Evolutionary conservation across 257 asterid species (phyloP).

Genomic region (Solanum neorickii): DNA sequence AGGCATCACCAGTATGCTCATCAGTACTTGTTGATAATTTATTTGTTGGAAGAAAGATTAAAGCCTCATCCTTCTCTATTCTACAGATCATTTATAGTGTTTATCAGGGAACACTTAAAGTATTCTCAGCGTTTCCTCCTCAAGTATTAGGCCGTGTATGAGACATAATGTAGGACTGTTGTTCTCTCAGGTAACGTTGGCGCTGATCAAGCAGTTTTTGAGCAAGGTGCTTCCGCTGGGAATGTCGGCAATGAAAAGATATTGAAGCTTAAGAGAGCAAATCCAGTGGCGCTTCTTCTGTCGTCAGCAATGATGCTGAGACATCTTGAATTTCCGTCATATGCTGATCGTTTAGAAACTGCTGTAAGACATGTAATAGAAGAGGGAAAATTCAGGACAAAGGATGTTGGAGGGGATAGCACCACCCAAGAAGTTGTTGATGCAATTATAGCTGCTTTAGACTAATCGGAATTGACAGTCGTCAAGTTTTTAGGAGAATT

Average conservation of each 20-base stretch:
- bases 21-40: neutral
- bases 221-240: conserved; percentile 99
- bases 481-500: neutral
- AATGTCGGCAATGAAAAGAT: conserved; percentile 74
- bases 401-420: conserved; percentile 86
- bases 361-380: conserved; percentile 74
- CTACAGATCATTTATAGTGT: neutral
- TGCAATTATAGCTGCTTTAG: conserved; percentile 53
- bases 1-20: neutral
- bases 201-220: conserved; percentile 86
- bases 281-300: conserved; percentile 86
- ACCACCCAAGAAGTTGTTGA: conserved; percentile 86
- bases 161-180: neutral
- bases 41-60: neutral
- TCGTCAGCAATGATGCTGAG: conserved; percentile 98
- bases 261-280: conserved; percentile 68
- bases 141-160: neutral
- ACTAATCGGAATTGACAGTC: neutral
- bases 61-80: neutral
- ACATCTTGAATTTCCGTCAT: conserved; percentile 92
- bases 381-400: conserved; percentile 62
- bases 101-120: neutral
- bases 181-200: conserved; percentile 70
- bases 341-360: conserved; percentile 86
- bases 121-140: neutral